Percentiles rank a stretch among this genome's conserved stretches.
phyloP scores from a whole-genome alignment of 2,329 filamentous ascomycete genomes.

The Alternaria sp. region DNA sequence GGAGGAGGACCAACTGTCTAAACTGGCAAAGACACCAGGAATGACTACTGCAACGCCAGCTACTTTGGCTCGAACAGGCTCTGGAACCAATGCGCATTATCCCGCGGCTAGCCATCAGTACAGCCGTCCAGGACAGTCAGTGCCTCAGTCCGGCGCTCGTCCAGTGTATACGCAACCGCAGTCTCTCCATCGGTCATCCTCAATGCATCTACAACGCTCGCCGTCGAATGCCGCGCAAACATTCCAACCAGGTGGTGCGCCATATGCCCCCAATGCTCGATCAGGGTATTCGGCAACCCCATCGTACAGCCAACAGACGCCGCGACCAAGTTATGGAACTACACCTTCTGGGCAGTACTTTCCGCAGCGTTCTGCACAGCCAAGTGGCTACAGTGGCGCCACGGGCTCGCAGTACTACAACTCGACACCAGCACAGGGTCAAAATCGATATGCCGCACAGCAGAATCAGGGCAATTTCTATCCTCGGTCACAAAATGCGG shows the following conservation, averaged over 20 bases:
- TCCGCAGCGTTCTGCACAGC: slow-evolving; percentile 39
- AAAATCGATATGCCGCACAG: slow-evolving; percentile 44
- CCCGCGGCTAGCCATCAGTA: slow-evolving; percentile 42
- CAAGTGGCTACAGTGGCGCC: slow-evolving; percentile 39
- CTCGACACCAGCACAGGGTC: slow-evolving; percentile 41
- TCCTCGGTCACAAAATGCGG: slow-evolving; percentile 44
- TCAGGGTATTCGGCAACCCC: slow-evolving; percentile 39
- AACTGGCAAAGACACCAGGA: slow-evolving; percentile 53
- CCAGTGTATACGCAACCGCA: slow-evolving; percentile 49
- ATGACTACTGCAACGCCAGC: slow-evolving; percentile 40
- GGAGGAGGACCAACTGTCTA: slow-evolving; percentile 76
- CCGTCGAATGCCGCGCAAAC: slow-evolving; percentile 38
- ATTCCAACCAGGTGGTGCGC: slow-evolving; percentile 40
- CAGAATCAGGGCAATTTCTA: slow-evolving; percentile 44
- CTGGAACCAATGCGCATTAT: slow-evolving; percentile 42
- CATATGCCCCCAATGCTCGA: slow-evolving; percentile 40
- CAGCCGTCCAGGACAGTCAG: slow-evolving; percentile 36
- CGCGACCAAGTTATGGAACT: slow-evolving; percentile 38
- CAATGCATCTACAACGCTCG: slow-evolving; percentile 47
- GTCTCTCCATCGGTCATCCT: slow-evolving; percentile 45
- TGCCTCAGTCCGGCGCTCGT: slow-evolving; percentile 38
- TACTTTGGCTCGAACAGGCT: slow-evolving; percentile 36
- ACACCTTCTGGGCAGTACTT: slow-evolving; percentile 41
- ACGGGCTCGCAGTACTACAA: slow-evolving; percentile 45
- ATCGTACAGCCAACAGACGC: slow-evolving; percentile 43